Evolutionary conservation across 2,329 filamentous ascomycete genomes (phyloP).

Genomic region (Magnaporthiopsis rhizophila): DNA sequence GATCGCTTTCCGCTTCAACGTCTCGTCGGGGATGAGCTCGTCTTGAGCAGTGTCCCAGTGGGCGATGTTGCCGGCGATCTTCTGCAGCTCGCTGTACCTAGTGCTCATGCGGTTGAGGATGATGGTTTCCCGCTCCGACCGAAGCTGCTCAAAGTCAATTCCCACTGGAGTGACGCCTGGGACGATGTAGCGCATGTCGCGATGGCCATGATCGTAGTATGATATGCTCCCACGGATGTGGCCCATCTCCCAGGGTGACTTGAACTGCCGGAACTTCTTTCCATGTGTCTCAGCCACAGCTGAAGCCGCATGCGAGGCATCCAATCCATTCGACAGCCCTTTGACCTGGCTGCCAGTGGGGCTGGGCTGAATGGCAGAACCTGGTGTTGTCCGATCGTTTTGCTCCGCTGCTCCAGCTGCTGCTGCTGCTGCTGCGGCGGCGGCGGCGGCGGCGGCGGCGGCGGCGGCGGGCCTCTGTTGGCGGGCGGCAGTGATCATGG

Average conservation of each 20-base stretch:
- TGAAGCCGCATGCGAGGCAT: constrained; percentile 25
- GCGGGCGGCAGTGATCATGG: constrained; percentile 70
- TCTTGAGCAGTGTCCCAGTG: constrained; percentile 77
- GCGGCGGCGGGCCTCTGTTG: constrained; percentile 54
- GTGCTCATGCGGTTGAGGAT: constrained; percentile 86
- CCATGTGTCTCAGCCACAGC: constrained; percentile 27
- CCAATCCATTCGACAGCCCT: constrained; percentile 24
- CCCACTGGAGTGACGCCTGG: constrained; percentile 85
- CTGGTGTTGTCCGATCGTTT: constrained; percentile 4
- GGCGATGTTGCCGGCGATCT: constrained; percentile 74
- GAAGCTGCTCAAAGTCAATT: constrained; percentile 76
- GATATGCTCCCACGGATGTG: constrained; percentile 54
- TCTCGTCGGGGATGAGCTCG: constrained; percentile 62
- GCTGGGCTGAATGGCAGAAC: constrained; percentile 23
- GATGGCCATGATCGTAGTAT: constrained; percentile 70
- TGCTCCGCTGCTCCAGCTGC: constrained; percentile 26
- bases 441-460: constrained; percentile 23
- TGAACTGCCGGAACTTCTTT: constrained; percentile 62
- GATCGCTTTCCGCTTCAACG: constrained; percentile 77
- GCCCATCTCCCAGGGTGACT: constrained; percentile 58
- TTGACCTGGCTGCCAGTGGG: constrained; percentile 33
- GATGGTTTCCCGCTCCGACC: constrained; percentile 79
- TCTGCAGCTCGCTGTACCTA: constrained; percentile 75
- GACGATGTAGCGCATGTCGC: constrained; percentile 70
- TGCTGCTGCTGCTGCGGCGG: constrained; percentile 38